Evolutionary conservation across 306 rosid species (phyloP).

Genomic region (Vicia faba): DNA sequence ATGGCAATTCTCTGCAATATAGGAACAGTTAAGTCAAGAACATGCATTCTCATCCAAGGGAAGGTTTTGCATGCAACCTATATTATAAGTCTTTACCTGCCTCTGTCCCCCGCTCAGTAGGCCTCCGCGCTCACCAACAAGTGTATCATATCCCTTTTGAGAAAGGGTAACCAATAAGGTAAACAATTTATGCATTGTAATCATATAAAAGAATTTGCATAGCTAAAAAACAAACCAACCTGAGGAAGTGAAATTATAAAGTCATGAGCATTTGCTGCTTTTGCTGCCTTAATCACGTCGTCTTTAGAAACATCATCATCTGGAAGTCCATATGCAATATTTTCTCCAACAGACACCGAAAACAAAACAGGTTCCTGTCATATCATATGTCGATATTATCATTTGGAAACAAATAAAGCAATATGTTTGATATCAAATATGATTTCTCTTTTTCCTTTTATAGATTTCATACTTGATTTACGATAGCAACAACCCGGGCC

Average conservation of each 20-base stretch:
- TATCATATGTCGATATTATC: background rate
- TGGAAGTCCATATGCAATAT: constrained; percentile 97
- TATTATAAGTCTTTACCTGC: constrained; percentile 56
- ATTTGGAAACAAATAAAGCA: constrained; percentile 25
- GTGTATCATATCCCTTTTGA: constrained; percentile 85
- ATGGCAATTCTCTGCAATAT: constrained; percentile 83
- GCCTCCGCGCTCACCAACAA: constrained; percentile 97
- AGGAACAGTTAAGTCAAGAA: constrained; percentile 36
- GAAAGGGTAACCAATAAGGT: constrained; percentile 23
- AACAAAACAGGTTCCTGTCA: constrained; percentile 93
- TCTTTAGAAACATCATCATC: constrained; percentile 84
- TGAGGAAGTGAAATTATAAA: constrained; percentile 92
- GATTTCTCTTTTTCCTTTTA: background rate
- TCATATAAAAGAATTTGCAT: constrained; percentile 23
- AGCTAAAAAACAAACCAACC: constrained; percentile 49
- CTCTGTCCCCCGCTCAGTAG: constrained; percentile 94
- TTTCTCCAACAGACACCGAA: constrained; percentile 95
- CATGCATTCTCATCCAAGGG: constrained; percentile 4
- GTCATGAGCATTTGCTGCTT: constrained; percentile 97
- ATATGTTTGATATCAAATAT: constrained; percentile 28
- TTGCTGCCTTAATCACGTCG: constrained; percentile 94
- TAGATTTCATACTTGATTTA: constrained; percentile 69
- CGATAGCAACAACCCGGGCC: constrained; percentile 83
- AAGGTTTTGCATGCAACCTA: constrained; percentile 10
- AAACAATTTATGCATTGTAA: constrained; percentile 1